Evolutionary conservation across 768 basidiomycete species (phyloP).

Genomic region (Pleurotus eryngii): DNA sequence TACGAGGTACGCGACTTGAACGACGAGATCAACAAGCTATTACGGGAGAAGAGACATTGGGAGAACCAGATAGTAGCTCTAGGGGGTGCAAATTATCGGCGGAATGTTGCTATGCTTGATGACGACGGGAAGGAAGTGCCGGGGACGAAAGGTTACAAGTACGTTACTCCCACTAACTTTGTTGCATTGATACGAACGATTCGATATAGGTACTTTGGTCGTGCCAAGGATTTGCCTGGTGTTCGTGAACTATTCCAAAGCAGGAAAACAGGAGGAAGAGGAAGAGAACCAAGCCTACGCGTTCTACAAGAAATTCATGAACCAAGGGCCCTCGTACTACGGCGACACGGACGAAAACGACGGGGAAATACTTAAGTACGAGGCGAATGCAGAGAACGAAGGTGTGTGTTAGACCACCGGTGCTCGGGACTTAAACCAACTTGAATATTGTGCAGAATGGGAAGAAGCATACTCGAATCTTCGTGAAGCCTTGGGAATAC

Average conservation of each 20-base stretch:
- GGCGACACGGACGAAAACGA: slow-evolving; percentile 86
- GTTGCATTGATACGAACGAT: not conserved
- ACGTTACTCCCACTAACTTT: slow-evolving; percentile 19
- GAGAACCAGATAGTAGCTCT: slow-evolving; percentile 97
- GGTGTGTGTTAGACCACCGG: slow-evolving; percentile 39
- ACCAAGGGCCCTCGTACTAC: slow-evolving; percentile 85
- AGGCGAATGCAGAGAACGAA: slow-evolving; percentile 67
- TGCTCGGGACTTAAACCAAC: no score
- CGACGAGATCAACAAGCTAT: slow-evolving; percentile 93
- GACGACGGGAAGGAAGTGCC: slow-evolving; percentile 96
- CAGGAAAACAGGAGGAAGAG: slow-evolving; percentile 81
- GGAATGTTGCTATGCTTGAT: slow-evolving; percentile 91
- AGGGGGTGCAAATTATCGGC: slow-evolving; percentile 93
- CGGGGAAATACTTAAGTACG: slow-evolving; percentile 65
- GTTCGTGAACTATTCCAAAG: slow-evolving; percentile 92
- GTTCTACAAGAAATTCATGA: slow-evolving; percentile 85
- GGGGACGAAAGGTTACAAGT: slow-evolving; percentile 98
- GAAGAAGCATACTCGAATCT: slow-evolving; percentile 56
- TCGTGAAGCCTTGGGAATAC: slow-evolving; percentile 49
- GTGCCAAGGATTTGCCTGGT: slow-evolving; percentile 93
- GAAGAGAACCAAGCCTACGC: slow-evolving; percentile 78
- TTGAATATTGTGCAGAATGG: slow-evolving; percentile 47
- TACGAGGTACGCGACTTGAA: slow-evolving; percentile 96
- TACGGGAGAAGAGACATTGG: slow-evolving; percentile 97
- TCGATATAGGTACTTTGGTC: slow-evolving; percentile 81